Evolutionary conservation across 306 rosid genomes (phyloP), one percentile per base, ranked within the genome.

Genomic region (Cicer yamashitae): DNA sequence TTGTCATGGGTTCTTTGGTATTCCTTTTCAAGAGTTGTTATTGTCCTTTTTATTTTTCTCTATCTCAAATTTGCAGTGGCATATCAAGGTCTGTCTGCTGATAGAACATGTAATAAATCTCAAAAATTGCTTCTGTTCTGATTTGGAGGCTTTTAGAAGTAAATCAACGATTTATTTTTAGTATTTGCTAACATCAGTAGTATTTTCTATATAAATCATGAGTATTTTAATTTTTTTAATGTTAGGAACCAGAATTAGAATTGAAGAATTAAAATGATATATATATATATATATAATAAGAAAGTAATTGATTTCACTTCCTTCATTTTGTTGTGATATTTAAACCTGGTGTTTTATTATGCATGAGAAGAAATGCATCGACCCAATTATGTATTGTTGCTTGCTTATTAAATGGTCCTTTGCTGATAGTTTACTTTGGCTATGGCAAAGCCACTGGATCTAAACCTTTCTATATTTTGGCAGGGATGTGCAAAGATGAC

Each of bases 401-500:
- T 71, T 64, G 44, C 51, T 50, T 76, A 37, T 38, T 52, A 22
- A 69, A 38, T 76, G 48, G 30, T 52, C 30, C 65, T 70, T 11
- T 65, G 53, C 54, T 77, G 76, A 82, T 41, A 46, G 57, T 57
- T 30, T 57, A 61, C 65, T 18, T 41, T 77, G 61, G 61, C 50
- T 43, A n/a, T 73, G 62, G 71, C 22, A 12, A 61, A 62, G 64
- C 48, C 44, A n/a, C 62, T 58, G 53, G 75, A 77, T 40, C 58
- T 74, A 69, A 78, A 74, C 52, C 53, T 25, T 14, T 79, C 46
- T 77, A 54, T 65, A 4, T 73, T 77, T 85, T 82, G 51, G 81
- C 78, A 96, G 99, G 99, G 99, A 75, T 96, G 96, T 86, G 99
- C 99, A 79, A 96, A 92, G 93, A 96, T 96, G 99, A 90, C 87